A percentile compares a stretch with the other conserved stretches of the same genome.
Conservation (phyloP, 192 early-diverging fungal species). For the Coemansia sp. region DNA sequence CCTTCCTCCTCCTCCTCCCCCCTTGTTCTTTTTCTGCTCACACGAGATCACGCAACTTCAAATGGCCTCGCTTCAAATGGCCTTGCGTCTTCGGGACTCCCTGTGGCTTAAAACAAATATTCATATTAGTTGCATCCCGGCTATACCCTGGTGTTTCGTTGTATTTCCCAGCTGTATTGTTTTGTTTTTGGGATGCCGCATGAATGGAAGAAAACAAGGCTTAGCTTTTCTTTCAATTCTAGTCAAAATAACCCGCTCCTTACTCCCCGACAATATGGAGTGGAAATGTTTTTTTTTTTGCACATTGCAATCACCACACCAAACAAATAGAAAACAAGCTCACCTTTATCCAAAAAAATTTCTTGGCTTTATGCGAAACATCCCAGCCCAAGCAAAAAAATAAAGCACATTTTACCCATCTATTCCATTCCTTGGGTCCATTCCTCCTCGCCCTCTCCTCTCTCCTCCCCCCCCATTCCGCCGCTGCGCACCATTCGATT, state of each 20-base stretch:
- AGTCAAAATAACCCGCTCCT: neutral
- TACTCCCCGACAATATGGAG: neutral
- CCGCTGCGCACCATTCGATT: neutral
- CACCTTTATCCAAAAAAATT: neutral
- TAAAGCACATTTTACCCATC: neutral
- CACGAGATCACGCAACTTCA: slow-evolving; percentile 8
- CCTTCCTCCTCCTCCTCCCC: neutral
- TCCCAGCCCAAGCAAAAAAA: neutral
- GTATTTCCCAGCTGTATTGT: neutral
- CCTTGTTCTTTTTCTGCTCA: neutral
- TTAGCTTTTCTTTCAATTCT: slow-evolving; percentile 3
- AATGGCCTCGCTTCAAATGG: neutral
- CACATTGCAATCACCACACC: slow-evolving; percentile 4
- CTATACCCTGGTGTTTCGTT: slow-evolving; percentile 1
- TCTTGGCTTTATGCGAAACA: slow-evolving; percentile 8
- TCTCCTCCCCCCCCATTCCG: slow-evolving; percentile 2
- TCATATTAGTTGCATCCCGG: neutral
- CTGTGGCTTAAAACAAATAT: slow-evolving; percentile 1
- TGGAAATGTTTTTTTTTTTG: neutral
- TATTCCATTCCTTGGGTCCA: neutral
- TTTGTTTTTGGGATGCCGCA: neutral
- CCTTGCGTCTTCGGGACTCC: neutral
- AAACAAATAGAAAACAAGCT: neutral
- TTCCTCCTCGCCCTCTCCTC: neutral
- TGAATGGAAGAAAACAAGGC: neutral